Percentiles rank a stretch among this genome's conserved stretches.
These are phyloP conservation scores for Hyphopichia homilentoma DNA, from an alignment of 805 yeast genomes.

Conservation along the genomic window DNA sequence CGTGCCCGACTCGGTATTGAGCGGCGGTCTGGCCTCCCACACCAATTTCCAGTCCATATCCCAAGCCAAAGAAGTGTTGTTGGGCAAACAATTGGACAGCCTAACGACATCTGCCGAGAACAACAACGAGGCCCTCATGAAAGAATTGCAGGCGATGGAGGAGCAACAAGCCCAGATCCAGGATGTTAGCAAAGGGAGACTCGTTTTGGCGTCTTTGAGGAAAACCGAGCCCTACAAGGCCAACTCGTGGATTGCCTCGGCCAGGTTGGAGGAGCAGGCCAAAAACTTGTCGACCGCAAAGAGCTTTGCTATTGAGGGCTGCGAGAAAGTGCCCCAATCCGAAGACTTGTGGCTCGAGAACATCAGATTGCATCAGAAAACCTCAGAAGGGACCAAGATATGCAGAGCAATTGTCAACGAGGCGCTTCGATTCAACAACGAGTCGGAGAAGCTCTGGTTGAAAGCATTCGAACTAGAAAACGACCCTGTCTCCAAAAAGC, in stretches of 20 bases:
- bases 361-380: conserved; percentile 54
- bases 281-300: conserved; percentile 55
- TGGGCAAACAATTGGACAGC: conserved; percentile 51
- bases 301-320: conserved; percentile 66
- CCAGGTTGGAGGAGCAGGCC: conserved; percentile 69
- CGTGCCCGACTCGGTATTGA: conserved; percentile 68
- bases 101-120: conserved; percentile 10
- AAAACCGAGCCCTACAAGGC: conserved; percentile 70
- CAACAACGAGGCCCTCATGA: conserved; percentile 27
- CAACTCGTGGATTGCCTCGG: conserved; percentile 83
- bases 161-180: conserved; percentile 5
- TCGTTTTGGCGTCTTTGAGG: conserved; percentile 63
- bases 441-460: conserved; percentile 66
- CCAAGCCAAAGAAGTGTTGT: conserved; percentile 57
- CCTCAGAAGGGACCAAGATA: conserved; percentile 34
- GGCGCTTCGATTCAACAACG: conserved; percentile 56
- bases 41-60: conserved; percentile 55
- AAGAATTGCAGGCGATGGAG: conserved; percentile 27
- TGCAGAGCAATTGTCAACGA: conserved; percentile 61
- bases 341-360: conserved; percentile 84
- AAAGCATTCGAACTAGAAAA: conserved; percentile 65
- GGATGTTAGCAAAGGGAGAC: conserved; percentile 57
- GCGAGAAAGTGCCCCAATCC: conserved; percentile 57
- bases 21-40: conserved; percentile 17
- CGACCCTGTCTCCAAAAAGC: conserved; percentile 48